Conservation (phyloP, 164 flowering plant species). For the Tetrastigma voinierianum region DNA sequence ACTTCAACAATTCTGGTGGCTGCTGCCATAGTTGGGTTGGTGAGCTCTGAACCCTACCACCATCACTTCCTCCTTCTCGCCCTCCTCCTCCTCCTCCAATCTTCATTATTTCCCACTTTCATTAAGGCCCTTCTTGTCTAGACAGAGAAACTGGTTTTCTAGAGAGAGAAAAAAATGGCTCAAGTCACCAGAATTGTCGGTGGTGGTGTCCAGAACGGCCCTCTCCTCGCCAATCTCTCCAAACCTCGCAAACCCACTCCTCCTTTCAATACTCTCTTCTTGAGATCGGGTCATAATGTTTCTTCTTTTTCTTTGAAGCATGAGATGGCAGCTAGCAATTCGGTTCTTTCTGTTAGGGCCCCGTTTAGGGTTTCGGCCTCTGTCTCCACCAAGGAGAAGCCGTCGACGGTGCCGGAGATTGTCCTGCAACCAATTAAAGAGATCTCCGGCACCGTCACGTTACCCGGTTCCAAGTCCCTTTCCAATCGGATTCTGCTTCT, state of each 20-base stretch:
- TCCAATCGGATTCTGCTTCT: conserved; percentile 95
- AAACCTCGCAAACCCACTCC: conserved; percentile 25
- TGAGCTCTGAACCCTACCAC: neutral
- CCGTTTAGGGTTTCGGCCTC: conserved; percentile 57
- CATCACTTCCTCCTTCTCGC: no score
- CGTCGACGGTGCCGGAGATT: conserved; percentile 71
- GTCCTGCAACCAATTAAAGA: conserved; percentile 86
- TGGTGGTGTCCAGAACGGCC: conserved; percentile 18
- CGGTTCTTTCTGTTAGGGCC: conserved; percentile 5
- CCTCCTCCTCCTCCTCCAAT: neutral
- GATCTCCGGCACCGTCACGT: conserved; percentile 73
- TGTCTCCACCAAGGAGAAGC: conserved; percentile 62
- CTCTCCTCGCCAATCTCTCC: conserved; percentile 3
- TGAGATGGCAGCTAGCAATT: conserved; percentile 1
- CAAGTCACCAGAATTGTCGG: conserved; percentile 28
- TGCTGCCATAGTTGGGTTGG: conserved; percentile 3
- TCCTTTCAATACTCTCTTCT: conserved; percentile 17
- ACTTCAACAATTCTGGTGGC: no score
- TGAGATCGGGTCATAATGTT: conserved; percentile 30
- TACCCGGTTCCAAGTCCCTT: conserved; percentile 98
- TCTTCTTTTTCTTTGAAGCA: conserved; percentile 23
- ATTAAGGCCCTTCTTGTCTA: neutral
- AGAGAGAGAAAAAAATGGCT: conserved; percentile 27
- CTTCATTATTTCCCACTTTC: neutral
- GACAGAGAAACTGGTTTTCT: conserved; percentile 2